Evolutionary conservation across 306 rosid genomes (phyloP), one percentile per base, ranked within the genome.

Genomic region (Trichosanthes truncata): DNA sequence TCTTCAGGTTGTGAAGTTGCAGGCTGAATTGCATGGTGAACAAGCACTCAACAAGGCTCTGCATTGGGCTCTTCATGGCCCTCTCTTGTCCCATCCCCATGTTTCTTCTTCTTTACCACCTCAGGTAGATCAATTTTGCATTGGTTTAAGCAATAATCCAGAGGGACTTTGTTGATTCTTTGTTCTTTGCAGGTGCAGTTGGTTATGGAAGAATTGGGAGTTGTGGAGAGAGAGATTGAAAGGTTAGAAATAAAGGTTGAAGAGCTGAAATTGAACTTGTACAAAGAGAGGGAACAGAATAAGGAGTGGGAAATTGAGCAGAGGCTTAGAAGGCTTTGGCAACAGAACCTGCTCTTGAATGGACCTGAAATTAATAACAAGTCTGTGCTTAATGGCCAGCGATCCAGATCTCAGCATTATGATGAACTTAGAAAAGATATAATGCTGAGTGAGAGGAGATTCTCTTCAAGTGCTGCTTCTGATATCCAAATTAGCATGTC

Each of bases 211-310:
- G 98, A 95, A 83, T 81, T 95, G 83, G 88, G 79, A 80, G 76
- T 63, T 80, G 90, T 92, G 33, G 97, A 91, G 88, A 90, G 87
- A 60, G 97, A 93, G 90, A 87, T 95, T 63, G 61, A 77, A 36
- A 57, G 78, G 85, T 83, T 95, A 20, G 99, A 91, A 85, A 86
- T 87, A 78, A 91, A 83, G 89, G 87, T 91, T 40, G 88, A 90
- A 82, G 96, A 89, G 81, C 87, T 95, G 78, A 87, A 86, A 80
- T 77, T 84, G 65, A 71, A 67, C 77, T 66, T 91, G 83, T 76
- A 74, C 86, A 81, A 80, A 18, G 94, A 93, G 80, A 93, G 90
- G 72, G 83, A 81, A 59, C 87, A 88, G 43, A 85, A 61, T 26
- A 83, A 10, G 61, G 94, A 89, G 45, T 81, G 82, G 84, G 91